phyloP scores from a whole-genome alignment of 257 asterid genomes.

The Buddleja alternifolia region DNA sequence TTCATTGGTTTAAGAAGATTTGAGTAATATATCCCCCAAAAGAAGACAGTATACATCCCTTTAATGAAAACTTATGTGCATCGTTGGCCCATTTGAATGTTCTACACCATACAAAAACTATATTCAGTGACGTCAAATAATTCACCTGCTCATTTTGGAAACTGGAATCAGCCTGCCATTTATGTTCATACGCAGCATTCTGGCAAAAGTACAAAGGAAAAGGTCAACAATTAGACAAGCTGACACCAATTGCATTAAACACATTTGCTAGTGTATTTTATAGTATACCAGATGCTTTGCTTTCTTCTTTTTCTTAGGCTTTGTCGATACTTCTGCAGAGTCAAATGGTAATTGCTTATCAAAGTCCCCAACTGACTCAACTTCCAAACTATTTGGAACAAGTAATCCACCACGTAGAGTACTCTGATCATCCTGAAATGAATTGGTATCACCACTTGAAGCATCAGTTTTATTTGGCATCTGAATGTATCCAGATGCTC shows the following conservation, averaged over 20 bases:
- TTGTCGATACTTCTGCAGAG: conserved; percentile 67
- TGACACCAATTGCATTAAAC: conserved; percentile 15
- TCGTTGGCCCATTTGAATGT: conserved; percentile 2
- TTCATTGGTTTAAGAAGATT: neutral
- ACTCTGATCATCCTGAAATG: conserved; percentile 93
- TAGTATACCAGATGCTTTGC: conserved; percentile 67
- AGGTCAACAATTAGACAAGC: conserved; percentile 25
- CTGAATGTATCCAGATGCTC: conserved; percentile 71
- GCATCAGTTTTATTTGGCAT: conserved; percentile 77
- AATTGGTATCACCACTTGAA: conserved; percentile 93
- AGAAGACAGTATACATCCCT: neutral
- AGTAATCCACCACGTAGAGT: conserved; percentile 69
- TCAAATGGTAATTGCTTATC: conserved; percentile 71
- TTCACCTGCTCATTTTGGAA: conserved; percentile 86
- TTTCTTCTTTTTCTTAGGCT: conserved; percentile 88
- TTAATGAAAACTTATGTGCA: conserved; percentile 15
- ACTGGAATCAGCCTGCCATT: conserved; percentile 75
- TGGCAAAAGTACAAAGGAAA: conserved; percentile 38
- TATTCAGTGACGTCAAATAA: conserved; percentile 26
- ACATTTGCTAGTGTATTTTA: conserved; percentile 16
- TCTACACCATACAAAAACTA: neutral
- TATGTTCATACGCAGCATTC: conserved; percentile 69
- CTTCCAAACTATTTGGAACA: conserved; percentile 67
- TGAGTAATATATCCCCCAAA: neutral
- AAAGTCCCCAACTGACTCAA: conserved; percentile 71